Evolutionary conservation across 2,329 filamentous ascomycete species (phyloP), one percentile per base, ranked within the genome.

Genomic region (Paecilomyces sp.): DNA sequence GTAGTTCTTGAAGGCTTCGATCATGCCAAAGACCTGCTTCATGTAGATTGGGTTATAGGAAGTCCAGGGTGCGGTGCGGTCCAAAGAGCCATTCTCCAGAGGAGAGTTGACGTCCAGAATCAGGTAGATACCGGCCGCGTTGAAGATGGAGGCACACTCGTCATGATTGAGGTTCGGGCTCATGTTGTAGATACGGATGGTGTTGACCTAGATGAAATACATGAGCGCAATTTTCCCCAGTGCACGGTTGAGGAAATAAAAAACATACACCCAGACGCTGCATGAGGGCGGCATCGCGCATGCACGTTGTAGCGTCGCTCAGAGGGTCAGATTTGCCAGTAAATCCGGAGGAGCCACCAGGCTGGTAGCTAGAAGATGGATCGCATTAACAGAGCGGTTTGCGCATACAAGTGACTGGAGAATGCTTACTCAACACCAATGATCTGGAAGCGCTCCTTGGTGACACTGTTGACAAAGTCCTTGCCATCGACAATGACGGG

Each of bases 1-100:
- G 73, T 85, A 88, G 66, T 78, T 73, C 71, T 87, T 87, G 79
- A 89, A 88, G 5, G 83, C 83, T 71, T 89, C 85, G 41, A 89
- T 82, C 41, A 88, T 79, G 61, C 80, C 78, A 67, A 87, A 88
- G 64, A 85, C 80, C 64, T 85, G 82, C 59, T 75, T 71, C 59
- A 86, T 77, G 68, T 87, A 87, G 56, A 73, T 77, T 47, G 72
- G 72, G 62, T 79, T 80, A 76, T 87, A 88, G 30, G 80, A 82
- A 50, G 76, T 77, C 69, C 74, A 76, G 12, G 85, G 84, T 59
- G 82, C 75, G 8, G 71, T 75, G 53, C 84, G 81, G 69, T 88
- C 80, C 59, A 88, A 75, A 60, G 79, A 82, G 63, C 85, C 79
- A 54, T 82, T 81, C 6, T 74, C 71, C 15, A 85, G 71, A 3